Conservation (phyloP, 2,329 filamentous ascomycete genomes). For the Polychaeton citri region DNA sequence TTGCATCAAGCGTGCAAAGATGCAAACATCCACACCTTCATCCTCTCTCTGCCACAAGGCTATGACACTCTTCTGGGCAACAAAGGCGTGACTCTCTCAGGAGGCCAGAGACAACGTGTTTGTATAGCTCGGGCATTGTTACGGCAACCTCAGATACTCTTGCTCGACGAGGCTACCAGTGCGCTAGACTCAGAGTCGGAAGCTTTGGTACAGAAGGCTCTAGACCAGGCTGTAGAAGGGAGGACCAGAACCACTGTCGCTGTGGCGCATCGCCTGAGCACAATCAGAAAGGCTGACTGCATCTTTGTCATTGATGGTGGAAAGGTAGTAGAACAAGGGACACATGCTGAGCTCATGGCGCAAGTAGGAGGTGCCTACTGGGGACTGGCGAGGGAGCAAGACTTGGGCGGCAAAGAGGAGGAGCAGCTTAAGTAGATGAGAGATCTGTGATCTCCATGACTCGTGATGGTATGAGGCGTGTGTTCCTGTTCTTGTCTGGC, state of each 20-base stretch:
- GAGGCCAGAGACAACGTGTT: conserved; percentile 14
- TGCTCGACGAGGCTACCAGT: conserved; percentile 13
- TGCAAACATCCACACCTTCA: conserved; percentile 10
- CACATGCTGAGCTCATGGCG: conserved; percentile 23
- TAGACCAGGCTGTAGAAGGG: conserved; percentile 15
- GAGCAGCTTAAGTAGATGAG: too few relatives aligned
- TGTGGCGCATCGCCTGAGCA: conserved; percentile 31
- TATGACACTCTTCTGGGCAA: conserved; percentile 10
- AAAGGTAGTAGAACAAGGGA: conserved; percentile 25
- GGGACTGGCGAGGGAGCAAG: conserved; percentile 3
- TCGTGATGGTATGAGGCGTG: too few relatives aligned
- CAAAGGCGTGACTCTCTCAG: conserved; percentile 11
- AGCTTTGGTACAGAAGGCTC: conserved; percentile 15
- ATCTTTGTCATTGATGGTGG: conserved; percentile 29
- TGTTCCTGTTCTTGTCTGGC: too few relatives aligned
- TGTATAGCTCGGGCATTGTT: conserved; percentile 11
- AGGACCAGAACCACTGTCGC: conserved; percentile 25
- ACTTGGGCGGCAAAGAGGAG: neutral
- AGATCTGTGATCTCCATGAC: too few relatives aligned
- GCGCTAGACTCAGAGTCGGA: conserved; percentile 13
- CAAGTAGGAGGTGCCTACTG: conserved; percentile 4
- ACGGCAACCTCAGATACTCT: conserved; percentile 9
- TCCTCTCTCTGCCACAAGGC: conserved; percentile 14
- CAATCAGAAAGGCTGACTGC: conserved; percentile 26
- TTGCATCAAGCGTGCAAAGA: conserved; percentile 7